A percentile compares a stretch with the other conserved stretches of the same genome.
phyloP scores from a whole-genome alignment of 2,329 filamentous ascomycete genomes.

The Trichoderma brevicompactum region DNA sequence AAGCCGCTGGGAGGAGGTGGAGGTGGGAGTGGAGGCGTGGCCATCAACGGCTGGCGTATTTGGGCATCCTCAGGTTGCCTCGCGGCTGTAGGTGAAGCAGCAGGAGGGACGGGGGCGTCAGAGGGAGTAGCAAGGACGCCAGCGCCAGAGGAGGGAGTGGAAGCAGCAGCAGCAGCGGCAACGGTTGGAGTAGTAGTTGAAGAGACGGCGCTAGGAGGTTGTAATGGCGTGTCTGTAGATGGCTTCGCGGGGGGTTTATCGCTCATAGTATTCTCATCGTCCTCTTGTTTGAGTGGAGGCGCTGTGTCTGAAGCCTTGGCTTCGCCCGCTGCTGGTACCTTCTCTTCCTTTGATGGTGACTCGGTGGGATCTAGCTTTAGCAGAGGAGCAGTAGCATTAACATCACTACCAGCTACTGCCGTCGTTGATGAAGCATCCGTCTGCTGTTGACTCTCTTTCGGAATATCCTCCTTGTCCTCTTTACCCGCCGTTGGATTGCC shows the following conservation, averaged over 20 bases:
- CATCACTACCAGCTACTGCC: background rate
- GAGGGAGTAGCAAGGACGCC: background rate
- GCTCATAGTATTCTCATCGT: background rate
- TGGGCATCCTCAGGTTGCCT: conserved; percentile 8
- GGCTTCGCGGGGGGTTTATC: background rate
- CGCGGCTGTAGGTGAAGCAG: background rate
- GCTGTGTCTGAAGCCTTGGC: conserved; percentile 30
- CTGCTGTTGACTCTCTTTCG: background rate
- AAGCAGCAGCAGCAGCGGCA: background rate
- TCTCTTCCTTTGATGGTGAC: background rate
- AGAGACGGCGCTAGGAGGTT: background rate
- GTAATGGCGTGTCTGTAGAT: background rate
- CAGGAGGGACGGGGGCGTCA: background rate
- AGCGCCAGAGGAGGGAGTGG: background rate
- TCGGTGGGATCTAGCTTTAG: conserved; percentile 25
- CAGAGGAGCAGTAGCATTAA: conserved; percentile 7
- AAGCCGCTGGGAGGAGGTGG: conserved; percentile 32
- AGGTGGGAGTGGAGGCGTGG: conserved; percentile 33
- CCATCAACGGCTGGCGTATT: conserved; percentile 23
- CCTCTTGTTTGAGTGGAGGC: conserved; percentile 19
- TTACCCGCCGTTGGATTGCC: conserved; percentile 13
- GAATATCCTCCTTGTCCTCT: conserved; percentile 9
- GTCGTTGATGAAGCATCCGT: background rate
- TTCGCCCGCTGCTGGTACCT: conserved; percentile 20
- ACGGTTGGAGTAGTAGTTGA: no score